Conservation (phyloP, 2,329 filamentous ascomycete genomes). For the Xylaria sp. region DNA sequence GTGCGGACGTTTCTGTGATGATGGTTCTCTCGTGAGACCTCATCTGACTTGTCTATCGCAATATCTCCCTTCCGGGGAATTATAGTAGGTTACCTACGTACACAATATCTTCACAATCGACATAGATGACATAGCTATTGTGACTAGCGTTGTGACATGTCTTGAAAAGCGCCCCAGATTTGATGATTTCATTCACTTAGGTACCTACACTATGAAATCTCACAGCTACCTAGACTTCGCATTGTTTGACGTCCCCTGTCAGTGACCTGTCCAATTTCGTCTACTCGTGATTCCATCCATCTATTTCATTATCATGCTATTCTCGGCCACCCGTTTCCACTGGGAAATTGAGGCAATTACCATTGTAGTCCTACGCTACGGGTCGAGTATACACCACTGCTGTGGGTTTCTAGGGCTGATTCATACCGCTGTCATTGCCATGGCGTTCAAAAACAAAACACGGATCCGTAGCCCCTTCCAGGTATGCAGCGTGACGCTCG, state of each 20-base stretch:
- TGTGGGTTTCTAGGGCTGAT: conserved; percentile 32
- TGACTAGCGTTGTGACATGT: not conserved
- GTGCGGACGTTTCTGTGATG: not conserved
- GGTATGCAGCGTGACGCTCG: conserved; percentile 9
- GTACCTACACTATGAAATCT: not conserved
- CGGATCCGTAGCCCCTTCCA: conserved; percentile 15
- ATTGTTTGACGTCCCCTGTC: conserved; percentile 14
- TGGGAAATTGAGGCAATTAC: conserved; percentile 3
- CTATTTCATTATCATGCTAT: conserved; percentile 3
- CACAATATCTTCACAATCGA: conserved; percentile 1
- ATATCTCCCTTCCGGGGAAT: conserved; percentile 4
- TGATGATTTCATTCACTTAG: not conserved
- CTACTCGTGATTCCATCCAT: conserved; percentile 3
- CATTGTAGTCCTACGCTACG: conserved; percentile 1
- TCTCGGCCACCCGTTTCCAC: conserved; percentile 7
- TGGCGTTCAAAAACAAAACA: conserved; percentile 10
- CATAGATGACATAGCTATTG: not conserved
- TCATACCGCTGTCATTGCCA: conserved; percentile 21
- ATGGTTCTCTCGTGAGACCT: conserved; percentile 27
- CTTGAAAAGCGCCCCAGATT: not conserved
- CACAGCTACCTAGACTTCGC: not conserved
- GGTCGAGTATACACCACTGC: not conserved
- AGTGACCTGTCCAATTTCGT: conserved; percentile 16
- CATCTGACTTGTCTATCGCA: conserved; percentile 22
- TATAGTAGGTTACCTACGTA: not conserved